phyloP scores from a whole-genome alignment of 257 asterid genomes.

The Penstemon barbatus region DNA sequence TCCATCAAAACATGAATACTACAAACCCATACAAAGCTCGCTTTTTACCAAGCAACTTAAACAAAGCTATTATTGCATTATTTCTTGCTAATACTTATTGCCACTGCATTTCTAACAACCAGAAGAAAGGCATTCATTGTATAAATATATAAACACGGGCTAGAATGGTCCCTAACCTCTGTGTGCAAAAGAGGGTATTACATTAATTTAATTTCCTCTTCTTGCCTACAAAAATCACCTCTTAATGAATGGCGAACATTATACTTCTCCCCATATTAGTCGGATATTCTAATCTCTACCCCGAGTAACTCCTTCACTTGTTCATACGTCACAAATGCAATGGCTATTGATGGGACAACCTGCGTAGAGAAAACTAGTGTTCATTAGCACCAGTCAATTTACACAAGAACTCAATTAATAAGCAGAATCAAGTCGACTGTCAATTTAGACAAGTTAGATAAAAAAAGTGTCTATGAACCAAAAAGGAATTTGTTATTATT shows the following conservation, averaged over 20 bases:
- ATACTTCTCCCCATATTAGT: slow-evolving; percentile 48
- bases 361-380: slow-evolving; percentile 32
- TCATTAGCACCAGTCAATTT: slow-evolving; percentile 2
- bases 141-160: slow-evolving; percentile 24
- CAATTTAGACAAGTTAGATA: neutral
- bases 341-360: slow-evolving; percentile 95
- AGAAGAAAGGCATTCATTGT: slow-evolving; percentile 25
- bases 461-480: neutral
- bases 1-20: slow-evolving; percentile 13
- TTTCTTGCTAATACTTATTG: slow-evolving; percentile 31
- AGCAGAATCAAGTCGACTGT: too few relatives aligned
- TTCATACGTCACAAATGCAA: slow-evolving; percentile 89
- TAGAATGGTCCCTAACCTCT: slow-evolving; percentile 22
- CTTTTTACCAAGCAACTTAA: slow-evolving; percentile 19
- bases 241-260: slow-evolving; percentile 23
- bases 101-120: slow-evolving; percentile 21
- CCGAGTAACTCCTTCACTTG: slow-evolving; percentile 86
- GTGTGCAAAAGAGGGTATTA: slow-evolving; percentile 26
- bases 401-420: neutral
- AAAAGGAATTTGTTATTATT: neutral
- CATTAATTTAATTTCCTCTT: slow-evolving; percentile 30
- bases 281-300: slow-evolving; percentile 85
- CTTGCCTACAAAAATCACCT: slow-evolving; percentile 49
- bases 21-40: slow-evolving; percentile 24
- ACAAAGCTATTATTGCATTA: slow-evolving; percentile 33